These are phyloP conservation scores for Tylopilus balloui DNA, from an alignment of 768 basidiomycete genomes.

Conservation along the genomic window DNA sequence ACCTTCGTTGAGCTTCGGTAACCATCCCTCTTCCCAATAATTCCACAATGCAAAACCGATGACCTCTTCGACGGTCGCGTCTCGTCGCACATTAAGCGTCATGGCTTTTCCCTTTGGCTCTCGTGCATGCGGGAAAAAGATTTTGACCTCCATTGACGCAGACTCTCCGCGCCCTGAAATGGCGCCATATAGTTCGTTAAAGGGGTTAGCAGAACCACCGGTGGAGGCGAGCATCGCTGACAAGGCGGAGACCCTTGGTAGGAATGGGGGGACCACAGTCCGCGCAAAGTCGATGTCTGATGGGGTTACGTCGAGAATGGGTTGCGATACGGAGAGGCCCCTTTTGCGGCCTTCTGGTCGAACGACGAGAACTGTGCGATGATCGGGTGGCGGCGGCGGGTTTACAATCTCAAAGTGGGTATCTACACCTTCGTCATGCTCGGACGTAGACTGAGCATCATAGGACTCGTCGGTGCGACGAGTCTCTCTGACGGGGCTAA, in stretches of 20 bases:
- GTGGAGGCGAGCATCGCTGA: slow-evolving; percentile 70
- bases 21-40: slow-evolving; percentile 88
- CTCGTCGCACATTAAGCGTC: slow-evolving; percentile 73
- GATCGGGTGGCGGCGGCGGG: slow-evolving; percentile 31
- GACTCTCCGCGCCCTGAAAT: slow-evolving; percentile 74
- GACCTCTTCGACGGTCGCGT: slow-evolving; percentile 92
- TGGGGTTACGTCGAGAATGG: slow-evolving; percentile 12
- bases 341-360: slow-evolving; percentile 28
- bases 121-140: slow-evolving; percentile 82
- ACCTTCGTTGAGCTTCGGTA: slow-evolving; percentile 72
- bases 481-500: slow-evolving; percentile 64
- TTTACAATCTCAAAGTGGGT: slow-evolving; percentile 55
- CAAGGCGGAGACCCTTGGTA: slow-evolving; percentile 56
- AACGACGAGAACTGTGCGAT: slow-evolving; percentile 14
- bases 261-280: slow-evolving; percentile 42
- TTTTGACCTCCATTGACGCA: slow-evolving; percentile 57
- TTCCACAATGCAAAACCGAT: slow-evolving; percentile 88
- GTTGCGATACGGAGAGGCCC: slow-evolving; percentile 27
- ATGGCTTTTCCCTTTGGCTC: slow-evolving; percentile 59
- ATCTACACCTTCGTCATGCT: slow-evolving; percentile 31
- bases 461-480: slow-evolving; percentile 29
- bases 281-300: slow-evolving; percentile 46
- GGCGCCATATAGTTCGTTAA: slow-evolving; percentile 79
- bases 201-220: slow-evolving; percentile 70
- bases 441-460: slow-evolving; percentile 21